Conservation (phyloP, 2,329 filamentous ascomycete genomes). For the Aspergillus fumigatus region DNA sequence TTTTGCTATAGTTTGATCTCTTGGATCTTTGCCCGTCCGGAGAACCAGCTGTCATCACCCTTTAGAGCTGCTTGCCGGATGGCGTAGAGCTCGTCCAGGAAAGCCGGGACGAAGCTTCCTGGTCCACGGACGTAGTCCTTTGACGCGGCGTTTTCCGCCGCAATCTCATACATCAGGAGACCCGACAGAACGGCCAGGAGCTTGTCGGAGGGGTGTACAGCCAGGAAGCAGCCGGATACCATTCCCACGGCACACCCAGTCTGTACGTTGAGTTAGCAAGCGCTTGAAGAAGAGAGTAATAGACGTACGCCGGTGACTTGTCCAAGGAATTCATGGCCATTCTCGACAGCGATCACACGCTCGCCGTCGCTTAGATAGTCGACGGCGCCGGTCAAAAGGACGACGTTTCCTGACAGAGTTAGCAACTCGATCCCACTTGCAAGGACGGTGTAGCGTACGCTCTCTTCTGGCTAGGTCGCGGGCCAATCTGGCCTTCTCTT, state of each 20-base stretch:
- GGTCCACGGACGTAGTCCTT: conserved; percentile 67
- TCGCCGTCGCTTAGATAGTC: conserved; percentile 75
- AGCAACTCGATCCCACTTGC: background rate
- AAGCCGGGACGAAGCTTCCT: conserved; percentile 79
- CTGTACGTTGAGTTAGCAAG: conserved; percentile 17
- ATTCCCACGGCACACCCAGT: conserved; percentile 85
- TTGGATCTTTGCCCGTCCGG: conserved; percentile 33
- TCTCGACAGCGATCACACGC: conserved; percentile 63
- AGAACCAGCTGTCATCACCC: conserved; percentile 33
- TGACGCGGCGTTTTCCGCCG: conserved; percentile 61
- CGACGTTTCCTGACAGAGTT: conserved; percentile 49
- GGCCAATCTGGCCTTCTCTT: conserved; percentile 61
- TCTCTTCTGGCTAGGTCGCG: conserved; percentile 62
- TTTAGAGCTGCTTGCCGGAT: conserved; percentile 33
- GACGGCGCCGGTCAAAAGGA: conserved; percentile 75
- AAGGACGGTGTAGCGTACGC: conserved; percentile 28
- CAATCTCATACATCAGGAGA: conserved; percentile 72
- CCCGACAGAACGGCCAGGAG: conserved; percentile 70
- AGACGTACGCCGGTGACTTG: conserved; percentile 41
- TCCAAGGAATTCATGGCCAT: conserved; percentile 64
- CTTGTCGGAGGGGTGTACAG: conserved; percentile 59
- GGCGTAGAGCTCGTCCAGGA: conserved; percentile 66
- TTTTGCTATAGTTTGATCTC: conserved; percentile 25
- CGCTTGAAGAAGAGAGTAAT: background rate
- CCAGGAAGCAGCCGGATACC: conserved; percentile 69